phyloP scores from a whole-genome alignment of 768 basidiomycete genomes.

The Collybiopsis confluens region DNA sequence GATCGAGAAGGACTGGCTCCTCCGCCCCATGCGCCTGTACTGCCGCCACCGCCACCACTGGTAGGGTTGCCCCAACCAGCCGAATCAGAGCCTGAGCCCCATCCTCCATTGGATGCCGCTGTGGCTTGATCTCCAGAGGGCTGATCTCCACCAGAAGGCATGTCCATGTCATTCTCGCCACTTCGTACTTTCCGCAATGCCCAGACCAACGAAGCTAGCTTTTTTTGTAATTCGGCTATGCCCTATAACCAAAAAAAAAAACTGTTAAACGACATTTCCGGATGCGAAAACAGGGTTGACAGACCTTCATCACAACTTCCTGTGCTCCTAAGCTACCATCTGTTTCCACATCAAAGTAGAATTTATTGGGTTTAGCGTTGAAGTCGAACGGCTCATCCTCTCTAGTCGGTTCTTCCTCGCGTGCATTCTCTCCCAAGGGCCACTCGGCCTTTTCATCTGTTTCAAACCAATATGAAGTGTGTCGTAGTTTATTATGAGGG shows the following conservation, averaged over 20 bases:
- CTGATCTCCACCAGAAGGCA: slow-evolving; percentile 38
- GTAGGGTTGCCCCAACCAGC: slow-evolving; percentile 10
- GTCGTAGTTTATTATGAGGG: slow-evolving; percentile 93
- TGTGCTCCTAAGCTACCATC: slow-evolving; percentile 87
- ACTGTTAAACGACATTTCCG: neutral
- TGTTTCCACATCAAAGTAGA: slow-evolving; percentile 93
- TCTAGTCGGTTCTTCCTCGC: slow-evolving; percentile 74
- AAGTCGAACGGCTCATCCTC: slow-evolving; percentile 87
- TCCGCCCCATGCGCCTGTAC: slow-evolving; percentile 24
- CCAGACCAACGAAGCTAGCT: slow-evolving; percentile 75
- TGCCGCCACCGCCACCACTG: slow-evolving; percentile 27
- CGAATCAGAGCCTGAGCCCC: slow-evolving; percentile 16
- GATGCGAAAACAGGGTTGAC: slow-evolving; percentile 7
- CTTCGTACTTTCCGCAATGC: slow-evolving; percentile 47
- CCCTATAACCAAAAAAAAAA: slow-evolving; percentile 55
- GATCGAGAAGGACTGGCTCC: slow-evolving; percentile 23
- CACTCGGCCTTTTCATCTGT: slow-evolving; percentile 78
- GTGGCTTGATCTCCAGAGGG: slow-evolving; percentile 16
- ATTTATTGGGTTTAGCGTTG: slow-evolving; percentile 81
- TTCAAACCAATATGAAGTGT: slow-evolving; percentile 96
- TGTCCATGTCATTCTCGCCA: slow-evolving; percentile 52
- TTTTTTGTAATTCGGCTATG: slow-evolving; percentile 72
- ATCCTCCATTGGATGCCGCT: slow-evolving; percentile 16
- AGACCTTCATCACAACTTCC: slow-evolving; percentile 83
- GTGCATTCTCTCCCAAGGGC: slow-evolving; percentile 85